Base-by-base conservation (phyloP, 345 rosid genomes). In the Microthlaspi erraticum region DNA sequence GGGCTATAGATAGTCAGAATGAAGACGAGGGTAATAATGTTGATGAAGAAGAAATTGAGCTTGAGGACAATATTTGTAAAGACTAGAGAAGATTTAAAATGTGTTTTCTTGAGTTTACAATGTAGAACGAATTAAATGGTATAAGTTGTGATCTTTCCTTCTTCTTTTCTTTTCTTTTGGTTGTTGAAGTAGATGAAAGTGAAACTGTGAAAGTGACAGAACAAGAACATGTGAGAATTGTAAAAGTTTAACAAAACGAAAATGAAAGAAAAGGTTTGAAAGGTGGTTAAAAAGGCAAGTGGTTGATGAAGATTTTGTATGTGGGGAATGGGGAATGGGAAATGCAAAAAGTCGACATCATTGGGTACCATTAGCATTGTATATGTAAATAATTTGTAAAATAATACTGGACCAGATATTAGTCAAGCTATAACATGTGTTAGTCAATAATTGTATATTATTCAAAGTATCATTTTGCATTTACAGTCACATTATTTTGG, bases 1-100 rank as follows among this genome's bases (percentile, higher is more conserved):
- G 98, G 56, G 89, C 98, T 54, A 66, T 90, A 67, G 98, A 86
- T 57, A 86, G 81, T 71, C 86, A 86, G 10, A 82, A 72, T 55
- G 74, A 42, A 42, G 74, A 73, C 1, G 87, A 80, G 16, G 78
- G 65, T 31, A 43, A 68, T 31, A 43, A 57, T 43, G 29, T 26
- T 26, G 72, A 52, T 26, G 81, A 75, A 20, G 75, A 53, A 23
- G 77, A 76, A 13, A 69, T 76, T 62, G 79, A 76, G 45, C 73
- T 76, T 19, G 77, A 79, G 45, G 83, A 76, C 8, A 77, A 63
- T 8, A 63, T 76, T 20, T 70, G 79, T 64, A 77, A 55, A 70
- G 79, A 77, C 64, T 43, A 68, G 71, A 74, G 81, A 29, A 72
- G 77, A 65, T 59, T 55, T 9, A 70, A 44, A 10, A 43, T 60